Evolutionary conservation across 2,329 filamentous ascomycete genomes (phyloP), one percentile per base, ranked within the genome.

Genomic region (Parafenestella ontariensis): DNA sequence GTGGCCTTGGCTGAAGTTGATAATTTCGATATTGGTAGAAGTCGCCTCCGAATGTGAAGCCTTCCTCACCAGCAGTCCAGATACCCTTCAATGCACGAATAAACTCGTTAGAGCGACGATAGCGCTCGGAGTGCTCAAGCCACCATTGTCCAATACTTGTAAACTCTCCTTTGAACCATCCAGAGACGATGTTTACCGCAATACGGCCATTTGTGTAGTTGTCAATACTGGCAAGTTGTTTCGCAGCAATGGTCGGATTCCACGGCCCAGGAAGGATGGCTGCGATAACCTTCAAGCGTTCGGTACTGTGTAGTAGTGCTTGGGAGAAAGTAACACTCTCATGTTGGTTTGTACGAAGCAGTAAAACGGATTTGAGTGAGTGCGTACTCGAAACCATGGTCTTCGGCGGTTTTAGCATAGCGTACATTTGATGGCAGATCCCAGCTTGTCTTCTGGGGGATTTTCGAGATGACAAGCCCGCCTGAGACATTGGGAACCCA

Each of bases 401-500:
- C 61, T 55, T 84, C 81, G 0, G 82, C 81, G 2, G 77, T 81
- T 43, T 74, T 76, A 1, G 81, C 82, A 60, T 83, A 84, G 40
- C 68, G 73, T 13, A 82, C 66, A 61, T 83, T 83, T 31, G 78
- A 77, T 28, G 77, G 72, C 11, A 82, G 75, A 43, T 81, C 79
- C 81, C 81, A 83, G 37, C 69, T 72, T 0, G 81, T 83, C 20
- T 69, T 73, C 56, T 83, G 81, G 3, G 78, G 76, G 46, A 83
- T 82, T 59, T 83, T 83, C 54, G 76, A 80, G 36, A 83, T 81
- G 11, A 84, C 81, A 1, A 84, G 74, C 10, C 81, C 81, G 24
- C 81, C 82, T 0, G 80, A 83, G 3, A 83, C 82, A 56, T 83
- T 83, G 15, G 81, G 82, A 0, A 83, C 80, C 81, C 81, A 83